Percentiles rank a stretch among this genome's conserved stretches.
phyloP scores from a whole-genome alignment of 1,139 yeast species.

The Taphrina wiesneri region DNA sequence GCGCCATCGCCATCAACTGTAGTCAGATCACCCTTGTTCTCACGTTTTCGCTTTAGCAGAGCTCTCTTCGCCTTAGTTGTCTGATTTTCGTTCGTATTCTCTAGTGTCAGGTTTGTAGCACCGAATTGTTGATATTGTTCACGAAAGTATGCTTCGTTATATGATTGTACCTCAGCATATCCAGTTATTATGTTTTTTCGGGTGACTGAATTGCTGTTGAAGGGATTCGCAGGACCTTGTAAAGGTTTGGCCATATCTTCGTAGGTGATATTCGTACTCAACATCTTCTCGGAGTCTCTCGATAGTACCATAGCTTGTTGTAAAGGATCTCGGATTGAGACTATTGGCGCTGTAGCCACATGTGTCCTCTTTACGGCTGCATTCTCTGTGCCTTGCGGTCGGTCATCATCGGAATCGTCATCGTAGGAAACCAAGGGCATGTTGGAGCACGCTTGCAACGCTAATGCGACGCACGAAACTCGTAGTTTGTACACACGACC shows the following conservation, averaged over 20 bases:
- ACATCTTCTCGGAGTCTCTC: slow-evolving; percentile 9
- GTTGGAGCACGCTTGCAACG: neutral
- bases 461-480: neutral
- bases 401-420: slow-evolving; percentile 10
- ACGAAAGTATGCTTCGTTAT: slow-evolving; percentile 51
- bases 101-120: slow-evolving; percentile 44
- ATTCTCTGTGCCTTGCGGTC: neutral
- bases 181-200: slow-evolving; percentile 45
- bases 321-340: slow-evolving; percentile 16
- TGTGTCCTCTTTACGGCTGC: neutral
- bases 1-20: slow-evolving; percentile 51
- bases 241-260: slow-evolving; percentile 39
- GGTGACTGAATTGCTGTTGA: slow-evolving; percentile 13
- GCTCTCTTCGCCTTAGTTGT: slow-evolving; percentile 41
- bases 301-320: slow-evolving; percentile 2
- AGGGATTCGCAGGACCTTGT: slow-evolving; percentile 41
- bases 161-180: slow-evolving; percentile 47
- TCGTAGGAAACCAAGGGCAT: slow-evolving; percentile 10
- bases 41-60: slow-evolving; percentile 44
- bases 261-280: slow-evolving; percentile 23
- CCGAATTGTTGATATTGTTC: slow-evolving; percentile 46
- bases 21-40: slow-evolving; percentile 48
- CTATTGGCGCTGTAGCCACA: slow-evolving; percentile 14
- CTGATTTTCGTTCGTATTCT: slow-evolving; percentile 38
- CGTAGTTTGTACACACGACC: no score